Conservation (phyloP, 2,329 filamentous ascomycete genomes). For the Lachnellula subtilissima region DNA sequence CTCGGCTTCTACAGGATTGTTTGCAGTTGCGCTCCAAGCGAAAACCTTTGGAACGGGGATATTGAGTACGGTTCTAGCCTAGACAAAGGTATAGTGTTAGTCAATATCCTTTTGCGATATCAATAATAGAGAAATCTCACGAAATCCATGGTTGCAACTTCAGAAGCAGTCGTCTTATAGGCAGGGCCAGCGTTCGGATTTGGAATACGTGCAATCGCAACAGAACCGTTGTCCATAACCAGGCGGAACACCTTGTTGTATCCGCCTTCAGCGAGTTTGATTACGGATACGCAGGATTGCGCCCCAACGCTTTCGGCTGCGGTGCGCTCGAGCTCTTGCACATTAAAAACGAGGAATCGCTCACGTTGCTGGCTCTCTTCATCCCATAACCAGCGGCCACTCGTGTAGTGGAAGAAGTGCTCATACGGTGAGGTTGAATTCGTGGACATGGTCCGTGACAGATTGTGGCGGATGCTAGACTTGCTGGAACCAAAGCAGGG, state of each 20-base stretch:
- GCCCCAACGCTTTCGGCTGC: constrained; percentile 31
- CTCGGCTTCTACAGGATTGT: constrained; percentile 29
- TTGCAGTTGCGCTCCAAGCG: constrained; percentile 15
- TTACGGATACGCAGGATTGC: constrained; percentile 32
- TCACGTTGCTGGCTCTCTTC: constrained; percentile 32
- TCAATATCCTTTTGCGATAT: not conserved
- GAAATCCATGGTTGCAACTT: constrained; percentile 26
- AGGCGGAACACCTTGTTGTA: constrained; percentile 37
- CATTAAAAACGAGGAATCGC: constrained; percentile 31
- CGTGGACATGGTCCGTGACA: constrained; percentile 6
- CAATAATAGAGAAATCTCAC: constrained; percentile 10
- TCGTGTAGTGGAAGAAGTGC: constrained; percentile 30
- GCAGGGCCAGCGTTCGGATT: constrained; percentile 17
- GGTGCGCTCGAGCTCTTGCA: constrained; percentile 31
- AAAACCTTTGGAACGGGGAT: constrained; percentile 18
- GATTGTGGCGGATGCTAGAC: constrained; percentile 1
- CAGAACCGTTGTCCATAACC: constrained; percentile 26
- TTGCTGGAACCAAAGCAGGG: not conserved
- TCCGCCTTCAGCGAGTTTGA: constrained; percentile 35
- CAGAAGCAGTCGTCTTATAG: constrained; percentile 20
- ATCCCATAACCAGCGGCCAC: constrained; percentile 34
- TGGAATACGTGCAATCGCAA: constrained; percentile 26
- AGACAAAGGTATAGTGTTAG: not conserved
- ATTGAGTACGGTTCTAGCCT: constrained; percentile 21
- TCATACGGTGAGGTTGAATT: constrained; percentile 11